These are phyloP conservation scores for Pharus latifolius DNA, from an alignment of 176 grass and related monocot species.

Conservation along the genomic window DNA sequence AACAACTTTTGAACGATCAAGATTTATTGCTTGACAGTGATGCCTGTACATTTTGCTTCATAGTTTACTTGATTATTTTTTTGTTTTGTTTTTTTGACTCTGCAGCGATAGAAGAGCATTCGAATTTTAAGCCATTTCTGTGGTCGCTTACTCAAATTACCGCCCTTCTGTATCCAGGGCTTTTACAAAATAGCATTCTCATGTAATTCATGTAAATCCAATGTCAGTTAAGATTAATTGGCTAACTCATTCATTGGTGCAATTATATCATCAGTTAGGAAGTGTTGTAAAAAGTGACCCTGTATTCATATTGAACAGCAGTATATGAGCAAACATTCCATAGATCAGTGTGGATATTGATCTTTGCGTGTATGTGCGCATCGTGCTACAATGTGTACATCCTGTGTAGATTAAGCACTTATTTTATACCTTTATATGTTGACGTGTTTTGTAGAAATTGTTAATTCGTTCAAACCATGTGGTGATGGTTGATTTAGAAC, in stretches of 20 bases:
- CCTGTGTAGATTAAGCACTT: too few relatives aligned
- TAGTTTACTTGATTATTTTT: not conserved
- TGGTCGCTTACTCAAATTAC: conserved; percentile 48
- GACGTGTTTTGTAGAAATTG: too few relatives aligned
- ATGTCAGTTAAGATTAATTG: not conserved
- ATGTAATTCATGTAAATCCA: conserved; percentile 37
- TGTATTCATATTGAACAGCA: not conserved
- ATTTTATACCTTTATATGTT: too few relatives aligned
- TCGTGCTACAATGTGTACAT: too few relatives aligned
- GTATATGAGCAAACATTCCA: too few relatives aligned
- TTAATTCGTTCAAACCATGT: too few relatives aligned
- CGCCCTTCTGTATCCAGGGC: conserved; percentile 42
- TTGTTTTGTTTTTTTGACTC: not conserved
- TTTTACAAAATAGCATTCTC: conserved; percentile 34
- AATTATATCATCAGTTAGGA: not conserved
- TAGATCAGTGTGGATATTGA: too few relatives aligned
- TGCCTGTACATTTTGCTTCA: not conserved
- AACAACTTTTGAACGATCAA: too few relatives aligned
- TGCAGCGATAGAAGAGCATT: conserved; percentile 47
- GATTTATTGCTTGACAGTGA: not conserved
- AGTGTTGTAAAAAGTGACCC: not conserved
- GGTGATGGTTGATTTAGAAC: too few relatives aligned
- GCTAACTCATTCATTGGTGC: not conserved
- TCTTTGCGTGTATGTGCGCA: too few relatives aligned
- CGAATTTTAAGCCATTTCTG: conserved; percentile 37